These are phyloP conservation scores for Rostrohypoxylon terebratum DNA, from an alignment of 495 filamentous ascomycete genomes.

Conservation along the genomic window DNA sequence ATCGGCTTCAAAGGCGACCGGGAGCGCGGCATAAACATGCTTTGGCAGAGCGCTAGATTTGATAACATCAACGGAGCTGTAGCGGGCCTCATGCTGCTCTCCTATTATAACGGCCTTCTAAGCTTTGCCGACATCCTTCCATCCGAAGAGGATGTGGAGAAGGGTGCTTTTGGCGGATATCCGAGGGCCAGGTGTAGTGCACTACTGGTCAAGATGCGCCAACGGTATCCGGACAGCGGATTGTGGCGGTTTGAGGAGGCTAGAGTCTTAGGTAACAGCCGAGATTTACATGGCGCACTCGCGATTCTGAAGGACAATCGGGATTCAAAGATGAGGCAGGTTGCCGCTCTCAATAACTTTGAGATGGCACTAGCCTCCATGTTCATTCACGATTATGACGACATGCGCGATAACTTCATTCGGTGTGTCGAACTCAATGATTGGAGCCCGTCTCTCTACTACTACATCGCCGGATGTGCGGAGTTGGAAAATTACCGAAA, in stretches of 20 bases:
- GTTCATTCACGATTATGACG: slow-evolving; percentile 78
- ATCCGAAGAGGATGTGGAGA: slow-evolving; percentile 62
- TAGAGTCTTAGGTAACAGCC: slow-evolving; percentile 76
- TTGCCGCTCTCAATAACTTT: slow-evolving; percentile 82
- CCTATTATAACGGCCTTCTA: slow-evolving; percentile 87
- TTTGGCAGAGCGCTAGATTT: slow-evolving; percentile 92
- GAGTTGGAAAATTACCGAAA: slow-evolving; percentile 85
- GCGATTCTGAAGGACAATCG: slow-evolving; percentile 66
- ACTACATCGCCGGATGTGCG: slow-evolving; percentile 83
- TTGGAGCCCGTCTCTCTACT: slow-evolving; percentile 91
- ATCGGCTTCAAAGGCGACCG: slow-evolving; percentile 95
- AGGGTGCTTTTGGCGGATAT: slow-evolving; percentile 70
- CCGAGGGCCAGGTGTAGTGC: slow-evolving; percentile 74
- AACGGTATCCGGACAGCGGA: slow-evolving; percentile 80
- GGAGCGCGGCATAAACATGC: slow-evolving; percentile 81
- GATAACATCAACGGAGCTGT: slow-evolving; percentile 92
- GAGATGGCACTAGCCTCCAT: slow-evolving; percentile 84
- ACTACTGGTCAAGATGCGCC: slow-evolving; percentile 79
- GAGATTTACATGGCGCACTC: slow-evolving; percentile 75
- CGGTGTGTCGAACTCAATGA: slow-evolving; percentile 86
- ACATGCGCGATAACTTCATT: slow-evolving; percentile 78
- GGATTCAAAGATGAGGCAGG: slow-evolving; percentile 85
- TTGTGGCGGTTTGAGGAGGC: slow-evolving; percentile 94
- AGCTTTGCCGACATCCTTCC: slow-evolving; percentile 90
- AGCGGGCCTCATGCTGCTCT: slow-evolving; percentile 81